A percentile compares a stretch with the other conserved stretches of the same genome.
Evolutionary conservation across 1,139 yeast genomes (phyloP).

Genomic region (Kodamaea ohmeri): DNA sequence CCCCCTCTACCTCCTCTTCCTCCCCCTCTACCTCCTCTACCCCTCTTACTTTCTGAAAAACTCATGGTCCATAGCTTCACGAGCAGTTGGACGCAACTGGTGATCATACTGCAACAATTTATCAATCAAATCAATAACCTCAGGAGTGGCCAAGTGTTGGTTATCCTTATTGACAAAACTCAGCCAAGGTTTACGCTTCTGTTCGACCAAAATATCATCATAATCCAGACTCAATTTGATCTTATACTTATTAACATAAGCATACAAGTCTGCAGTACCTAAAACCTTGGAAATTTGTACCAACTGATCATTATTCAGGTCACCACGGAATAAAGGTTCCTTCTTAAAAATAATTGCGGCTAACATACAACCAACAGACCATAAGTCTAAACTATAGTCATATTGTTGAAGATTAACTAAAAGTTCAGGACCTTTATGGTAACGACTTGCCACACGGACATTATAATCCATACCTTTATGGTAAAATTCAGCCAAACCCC

Average conservation of each 20-base stretch:
- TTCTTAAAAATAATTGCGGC: conserved; percentile 74
- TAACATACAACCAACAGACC: conserved; percentile 82
- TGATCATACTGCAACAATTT: conserved; percentile 68
- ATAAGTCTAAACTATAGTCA: conserved; percentile 73
- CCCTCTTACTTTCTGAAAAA: conserved; percentile 41
- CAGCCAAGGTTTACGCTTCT: conserved; percentile 66
- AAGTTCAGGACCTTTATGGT: conserved; percentile 79
- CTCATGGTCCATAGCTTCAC: conserved; percentile 68
- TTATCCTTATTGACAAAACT: conserved; percentile 53
- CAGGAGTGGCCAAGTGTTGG: conserved; percentile 56
- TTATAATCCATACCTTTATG: conserved; percentile 77
- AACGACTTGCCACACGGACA: conserved; percentile 77
- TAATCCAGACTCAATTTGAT: conserved; percentile 62
- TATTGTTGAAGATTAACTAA: conserved; percentile 71
- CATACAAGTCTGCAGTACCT: conserved; percentile 66
- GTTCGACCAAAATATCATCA: conserved; percentile 64
- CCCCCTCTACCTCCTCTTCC: too few relatives aligned
- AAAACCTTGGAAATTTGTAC: conserved; percentile 75
- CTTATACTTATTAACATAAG: conserved; percentile 60
- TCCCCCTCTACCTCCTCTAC: too few relatives aligned
- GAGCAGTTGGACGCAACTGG: conserved; percentile 70
- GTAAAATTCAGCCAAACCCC: conserved; percentile 85
- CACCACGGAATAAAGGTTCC: conserved; percentile 79
- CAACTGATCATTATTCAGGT: conserved; percentile 73
- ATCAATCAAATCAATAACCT: conserved; percentile 63